These are phyloP conservation scores for Backusella macrospora DNA, from an alignment of 192 early-diverging fungal genomes.

Conservation along the genomic window DNA sequence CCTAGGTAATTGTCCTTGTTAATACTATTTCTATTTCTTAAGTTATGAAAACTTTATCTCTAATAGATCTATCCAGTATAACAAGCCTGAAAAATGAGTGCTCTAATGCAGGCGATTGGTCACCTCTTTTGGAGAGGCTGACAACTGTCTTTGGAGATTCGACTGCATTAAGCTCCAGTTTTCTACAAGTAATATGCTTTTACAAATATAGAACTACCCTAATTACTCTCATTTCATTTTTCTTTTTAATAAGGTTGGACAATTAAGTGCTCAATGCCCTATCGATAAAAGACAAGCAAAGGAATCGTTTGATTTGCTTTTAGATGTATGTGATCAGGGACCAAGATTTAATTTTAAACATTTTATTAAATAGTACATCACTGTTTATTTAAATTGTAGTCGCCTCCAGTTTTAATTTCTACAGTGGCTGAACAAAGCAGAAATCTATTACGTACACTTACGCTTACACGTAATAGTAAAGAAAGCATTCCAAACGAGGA, in stretches of 20 bases:
- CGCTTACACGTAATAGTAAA: conserved; percentile 8
- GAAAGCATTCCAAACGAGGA: not conserved
- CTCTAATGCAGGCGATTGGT: conserved; percentile 16
- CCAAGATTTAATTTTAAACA: not conserved
- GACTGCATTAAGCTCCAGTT: not conserved
- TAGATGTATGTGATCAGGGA: conserved; percentile 11
- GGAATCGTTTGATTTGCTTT: not conserved
- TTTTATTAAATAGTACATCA: not conserved
- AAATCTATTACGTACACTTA: not conserved
- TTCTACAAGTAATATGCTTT: conserved; percentile 16
- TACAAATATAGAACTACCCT: not conserved
- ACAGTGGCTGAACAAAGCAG: not conserved
- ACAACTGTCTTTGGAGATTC: conserved; percentile 7
- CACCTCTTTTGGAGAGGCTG: not conserved
- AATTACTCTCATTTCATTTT: not conserved
- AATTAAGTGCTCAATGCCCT: not conserved
- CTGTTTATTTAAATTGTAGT: not conserved
- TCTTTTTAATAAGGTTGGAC: not conserved
- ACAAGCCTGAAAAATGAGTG: not conserved
- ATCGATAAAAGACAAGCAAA: conserved; percentile 18
- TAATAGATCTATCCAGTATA: not conserved
- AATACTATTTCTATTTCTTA: not conserved
- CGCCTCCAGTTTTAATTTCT: not conserved
- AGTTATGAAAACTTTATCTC: not conserved
- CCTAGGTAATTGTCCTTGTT: not conserved